Base-by-base conservation (phyloP, 164 flowering plant genomes). In the Protea cynaroides region DNA sequence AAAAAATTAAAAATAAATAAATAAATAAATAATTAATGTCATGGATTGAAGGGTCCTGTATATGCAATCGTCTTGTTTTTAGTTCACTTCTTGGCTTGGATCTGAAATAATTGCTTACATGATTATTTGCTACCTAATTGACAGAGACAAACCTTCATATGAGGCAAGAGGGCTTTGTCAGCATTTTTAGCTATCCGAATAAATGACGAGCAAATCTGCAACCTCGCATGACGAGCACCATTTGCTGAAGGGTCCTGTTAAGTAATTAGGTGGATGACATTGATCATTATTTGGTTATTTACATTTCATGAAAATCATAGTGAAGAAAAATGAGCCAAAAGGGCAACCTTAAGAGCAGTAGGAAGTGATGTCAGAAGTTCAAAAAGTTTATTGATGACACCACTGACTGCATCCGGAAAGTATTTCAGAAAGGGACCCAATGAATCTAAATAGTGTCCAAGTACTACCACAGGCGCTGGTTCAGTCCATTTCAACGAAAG, bases 121-220 rank as follows among this genome's bases (percentile, higher is more conserved):
- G 9, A 8, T 10, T 10, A 15, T 25, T 34, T 56, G 47, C 57
- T 15, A 37, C 52, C 13, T 38, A 60, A 14, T 50, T 34, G 63
- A 18, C 36, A 44, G 17, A 10, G 67, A 36, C 8, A 38, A 62
- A 95, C 99, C 97, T 90, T 95, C 99, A 95, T 86, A 74, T 87
- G 98, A 70, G 99, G 97, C 68, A 95, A 79, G 69, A 95, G 79
- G 75, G 91, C 84, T 80, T 75, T 82, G 54, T 86, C 94, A 68
- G 97, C 90, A 68, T 92, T 65, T 80, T 86, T 88, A 25, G 99
- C 96, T 64, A 95, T 82, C 46, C 88, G 84, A 65, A 95, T 82
- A 75, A 95, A 95, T 68, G 99, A 95, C 58, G 97, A 63, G 75
- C 99, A 95, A 47, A 92, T 86, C 70, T 95, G 97, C 77, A 95